Conservation (phyloP, 2,329 filamentous ascomycete species). For the Fusarium siculi region DNA sequence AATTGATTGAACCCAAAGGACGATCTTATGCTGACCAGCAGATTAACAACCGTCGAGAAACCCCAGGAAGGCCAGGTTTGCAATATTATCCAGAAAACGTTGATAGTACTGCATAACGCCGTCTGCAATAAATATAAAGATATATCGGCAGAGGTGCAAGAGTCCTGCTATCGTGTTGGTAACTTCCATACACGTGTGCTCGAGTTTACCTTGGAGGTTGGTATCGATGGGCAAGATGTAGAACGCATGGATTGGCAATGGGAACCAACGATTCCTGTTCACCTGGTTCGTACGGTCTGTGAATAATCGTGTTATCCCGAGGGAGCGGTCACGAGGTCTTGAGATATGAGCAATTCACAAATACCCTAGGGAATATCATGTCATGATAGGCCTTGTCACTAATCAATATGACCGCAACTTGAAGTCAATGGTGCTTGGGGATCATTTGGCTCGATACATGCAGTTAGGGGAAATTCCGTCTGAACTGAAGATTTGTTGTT, state of each 20-base stretch:
- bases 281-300: constrained; percentile 9
- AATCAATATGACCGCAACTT: not conserved
- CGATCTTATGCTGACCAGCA: not conserved
- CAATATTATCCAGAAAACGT: not conserved
- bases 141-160: not conserved
- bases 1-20: not conserved
- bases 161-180: constrained; percentile 5
- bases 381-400: not conserved
- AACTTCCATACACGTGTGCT: constrained; percentile 5
- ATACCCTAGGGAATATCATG: not conserved
- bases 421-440: not conserved
- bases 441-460: not conserved
- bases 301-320: constrained; percentile 24
- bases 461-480: not conserved
- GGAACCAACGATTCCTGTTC: constrained; percentile 20
- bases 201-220: constrained; percentile 4
- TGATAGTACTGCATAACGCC: not conserved
- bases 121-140: not conserved
- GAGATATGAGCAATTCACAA: not conserved
- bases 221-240: not conserved
- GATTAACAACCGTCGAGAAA: not conserved
- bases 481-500: not conserved
- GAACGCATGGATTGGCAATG: constrained; percentile 36
- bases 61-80: not conserved
- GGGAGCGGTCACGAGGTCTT: not conserved